A percentile compares a stretch with the other conserved stretches of the same genome.
Conservation (phyloP, 1,284 basidiomycete species). For the Garcileccinum viscosum region DNA sequence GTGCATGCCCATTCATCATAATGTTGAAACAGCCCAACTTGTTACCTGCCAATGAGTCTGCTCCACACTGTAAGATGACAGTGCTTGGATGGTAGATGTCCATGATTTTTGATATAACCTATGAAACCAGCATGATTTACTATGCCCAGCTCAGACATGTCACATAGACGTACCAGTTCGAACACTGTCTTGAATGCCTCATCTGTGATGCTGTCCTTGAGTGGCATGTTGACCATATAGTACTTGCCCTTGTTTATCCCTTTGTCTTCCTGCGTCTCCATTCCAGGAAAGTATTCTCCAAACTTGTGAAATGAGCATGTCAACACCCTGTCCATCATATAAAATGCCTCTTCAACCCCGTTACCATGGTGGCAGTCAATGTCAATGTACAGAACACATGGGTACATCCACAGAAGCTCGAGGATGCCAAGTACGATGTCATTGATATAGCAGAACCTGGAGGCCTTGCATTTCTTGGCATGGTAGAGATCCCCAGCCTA, state of each 20-base stretch:
- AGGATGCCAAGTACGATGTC: constrained; percentile 92
- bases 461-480: constrained; percentile 96
- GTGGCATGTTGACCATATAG: constrained; percentile 92
- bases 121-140: background rate
- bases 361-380: constrained; percentile 99
- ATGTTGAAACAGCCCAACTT: constrained; percentile 97
- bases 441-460: constrained; percentile 98
- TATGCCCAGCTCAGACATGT: background rate
- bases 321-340: constrained; percentile 93
- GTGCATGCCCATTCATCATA: constrained; percentile 92
- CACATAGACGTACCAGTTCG: constrained; percentile 73
- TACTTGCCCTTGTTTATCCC: constrained; percentile 88
- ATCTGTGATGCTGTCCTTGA: constrained; percentile 94
- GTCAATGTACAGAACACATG: constrained; percentile 95
- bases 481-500: constrained; percentile 99
- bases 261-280: constrained; percentile 85
- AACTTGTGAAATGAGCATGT: constrained; percentile 99
- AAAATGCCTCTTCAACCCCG: constrained; percentile 99
- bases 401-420: constrained; percentile 81
- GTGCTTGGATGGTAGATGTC: constrained; percentile 91
- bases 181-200: constrained; percentile 84
- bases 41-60: constrained; percentile 94
- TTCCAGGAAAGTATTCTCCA: constrained; percentile 97
- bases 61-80: constrained; percentile 93
- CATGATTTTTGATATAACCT: constrained; percentile 88